phyloP scores from a whole-genome alignment of 257 asterid genomes.

The Forsythia suspensa region DNA sequence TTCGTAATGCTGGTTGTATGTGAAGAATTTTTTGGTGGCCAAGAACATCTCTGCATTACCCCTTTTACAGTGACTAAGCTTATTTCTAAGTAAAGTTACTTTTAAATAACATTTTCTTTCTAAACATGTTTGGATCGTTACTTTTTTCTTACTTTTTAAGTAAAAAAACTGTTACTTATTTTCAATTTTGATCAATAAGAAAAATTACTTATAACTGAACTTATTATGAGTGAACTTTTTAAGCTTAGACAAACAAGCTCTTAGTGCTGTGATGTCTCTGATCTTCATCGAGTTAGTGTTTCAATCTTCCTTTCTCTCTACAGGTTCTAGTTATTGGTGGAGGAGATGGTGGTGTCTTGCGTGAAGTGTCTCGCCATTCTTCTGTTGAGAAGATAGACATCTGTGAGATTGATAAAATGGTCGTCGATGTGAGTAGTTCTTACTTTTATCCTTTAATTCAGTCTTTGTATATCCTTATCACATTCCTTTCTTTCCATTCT shows the following conservation, averaged over 20 bases:
- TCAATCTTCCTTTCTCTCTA: background rate
- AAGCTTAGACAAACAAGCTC: background rate
- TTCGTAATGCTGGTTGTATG: background rate
- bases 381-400: slow-evolving; percentile 92
- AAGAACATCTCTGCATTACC: background rate
- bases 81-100: background rate
- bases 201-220: background rate
- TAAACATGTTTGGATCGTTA: background rate
- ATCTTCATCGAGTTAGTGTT: background rate
- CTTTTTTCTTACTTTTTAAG: background rate
- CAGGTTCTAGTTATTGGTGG: slow-evolving; percentile 99
- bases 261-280: background rate
- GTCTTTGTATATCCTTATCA: background rate
- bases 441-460: background rate
- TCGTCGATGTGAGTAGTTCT: slow-evolving; percentile 70
- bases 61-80: background rate
- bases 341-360: slow-evolving; percentile 98
- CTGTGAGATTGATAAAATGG: slow-evolving; percentile 98
- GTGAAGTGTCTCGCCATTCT: slow-evolving; percentile 91
- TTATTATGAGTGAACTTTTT: background rate
- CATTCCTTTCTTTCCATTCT: background rate
- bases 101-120: background rate
- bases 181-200: background rate
- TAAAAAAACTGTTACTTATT: too few relatives aligned
- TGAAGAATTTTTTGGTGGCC: background rate